phyloP scores from a whole-genome alignment of 257 asterid species.

The Striga asiatica region DNA sequence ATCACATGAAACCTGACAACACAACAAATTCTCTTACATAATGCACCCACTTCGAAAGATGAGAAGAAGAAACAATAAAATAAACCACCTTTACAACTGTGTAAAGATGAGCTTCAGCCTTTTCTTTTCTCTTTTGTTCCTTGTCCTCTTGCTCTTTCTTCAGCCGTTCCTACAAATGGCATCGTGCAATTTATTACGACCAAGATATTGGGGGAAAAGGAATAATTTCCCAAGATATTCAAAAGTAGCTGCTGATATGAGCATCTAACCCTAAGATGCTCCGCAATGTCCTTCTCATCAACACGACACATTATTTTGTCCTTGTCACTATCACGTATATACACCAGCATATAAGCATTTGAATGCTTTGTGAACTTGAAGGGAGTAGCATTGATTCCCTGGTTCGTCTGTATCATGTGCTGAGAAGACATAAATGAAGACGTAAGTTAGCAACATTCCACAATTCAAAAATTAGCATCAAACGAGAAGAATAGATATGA shows the following conservation, averaged over 20 bases:
- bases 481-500: constrained; percentile 4
- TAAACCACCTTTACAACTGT: constrained; percentile 30
- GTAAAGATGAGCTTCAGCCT: constrained; percentile 45
- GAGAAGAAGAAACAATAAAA: background rate
- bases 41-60: background rate
- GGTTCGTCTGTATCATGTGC: constrained; percentile 30
- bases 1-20: constrained; percentile 42
- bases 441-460: constrained; percentile 3
- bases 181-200: constrained; percentile 14
- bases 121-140: constrained; percentile 35
- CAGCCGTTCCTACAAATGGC: constrained; percentile 33
- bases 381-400: constrained; percentile 27
- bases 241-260: constrained; percentile 17
- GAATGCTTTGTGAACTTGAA: constrained; percentile 36
- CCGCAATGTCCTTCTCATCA: constrained; percentile 81
- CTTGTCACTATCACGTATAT: constrained; percentile 42
- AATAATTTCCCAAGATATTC: constrained; percentile 2
- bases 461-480: background rate
- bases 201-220: constrained; percentile 5
- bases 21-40: constrained; percentile 6
- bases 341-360: constrained; percentile 50
- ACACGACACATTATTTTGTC: constrained; percentile 38
- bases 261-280: constrained; percentile 46
- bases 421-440: constrained; percentile 16
- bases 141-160: constrained; percentile 45